Evolutionary conservation across 2,329 filamentous ascomycete species (phyloP).

Genomic region (Pseudogymnoascus sp.): DNA sequence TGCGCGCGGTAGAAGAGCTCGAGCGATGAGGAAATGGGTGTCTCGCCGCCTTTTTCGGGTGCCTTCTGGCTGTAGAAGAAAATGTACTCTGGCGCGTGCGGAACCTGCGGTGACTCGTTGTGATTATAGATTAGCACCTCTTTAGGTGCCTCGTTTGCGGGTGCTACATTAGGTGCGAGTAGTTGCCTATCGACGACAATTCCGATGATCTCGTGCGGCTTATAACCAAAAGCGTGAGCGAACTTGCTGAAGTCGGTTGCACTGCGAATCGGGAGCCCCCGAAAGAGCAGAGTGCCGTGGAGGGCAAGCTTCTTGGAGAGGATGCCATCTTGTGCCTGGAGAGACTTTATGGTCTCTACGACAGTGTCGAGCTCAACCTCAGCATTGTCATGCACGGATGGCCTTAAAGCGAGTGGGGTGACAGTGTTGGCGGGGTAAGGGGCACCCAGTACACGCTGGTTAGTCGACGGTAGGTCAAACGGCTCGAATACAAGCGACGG

Average conservation of each 20-base stretch:
- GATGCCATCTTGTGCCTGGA: conserved; percentile 30
- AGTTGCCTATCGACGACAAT: conserved; percentile 41
- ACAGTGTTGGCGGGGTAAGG: conserved; percentile 34
- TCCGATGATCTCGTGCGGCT: conserved; percentile 44
- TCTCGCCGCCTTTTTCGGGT: conserved; percentile 33
- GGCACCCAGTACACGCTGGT: conserved; percentile 34
- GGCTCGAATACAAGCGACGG: conserved; percentile 29
- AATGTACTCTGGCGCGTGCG: conserved; percentile 44
- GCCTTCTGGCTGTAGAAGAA: conserved; percentile 41
- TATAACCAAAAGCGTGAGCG: conserved; percentile 41
- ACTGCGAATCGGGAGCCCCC: conserved; percentile 37
- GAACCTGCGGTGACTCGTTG: conserved; percentile 45
- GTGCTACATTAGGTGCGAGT: conserved; percentile 38
- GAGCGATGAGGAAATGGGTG: conserved; percentile 41
- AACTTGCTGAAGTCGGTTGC: conserved; percentile 42
- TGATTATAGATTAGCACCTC: conserved; percentile 43
- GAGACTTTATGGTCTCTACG: conserved; percentile 32
- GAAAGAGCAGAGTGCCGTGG: conserved; percentile 42
- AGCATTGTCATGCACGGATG: conserved; percentile 21
- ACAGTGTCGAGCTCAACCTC: conserved; percentile 28
- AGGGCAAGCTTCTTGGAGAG: conserved; percentile 36
- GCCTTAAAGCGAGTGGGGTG: conserved; percentile 35
- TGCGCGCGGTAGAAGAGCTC: conserved; percentile 39
- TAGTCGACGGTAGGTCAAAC: conserved; percentile 34
- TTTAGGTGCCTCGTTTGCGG: conserved; percentile 42